phyloP scores from a whole-genome alignment of 208 protist species.

The Acanthamoeba royreba region DNA sequence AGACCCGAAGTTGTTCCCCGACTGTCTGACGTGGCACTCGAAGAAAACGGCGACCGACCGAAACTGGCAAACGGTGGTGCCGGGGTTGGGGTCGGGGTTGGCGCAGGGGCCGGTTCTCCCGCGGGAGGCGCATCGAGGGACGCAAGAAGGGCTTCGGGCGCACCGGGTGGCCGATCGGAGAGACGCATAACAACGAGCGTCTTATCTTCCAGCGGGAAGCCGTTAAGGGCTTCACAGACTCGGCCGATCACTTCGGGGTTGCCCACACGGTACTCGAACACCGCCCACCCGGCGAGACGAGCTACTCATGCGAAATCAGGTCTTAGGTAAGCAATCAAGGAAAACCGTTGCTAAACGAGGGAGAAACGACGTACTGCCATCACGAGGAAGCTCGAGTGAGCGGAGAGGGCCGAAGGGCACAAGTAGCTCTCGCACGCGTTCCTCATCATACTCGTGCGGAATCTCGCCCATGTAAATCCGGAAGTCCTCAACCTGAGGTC shows the following conservation, averaged over 20 bases:
- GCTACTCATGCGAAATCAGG: background rate
- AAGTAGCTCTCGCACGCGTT: conserved; percentile 39
- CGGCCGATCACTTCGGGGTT: background rate
- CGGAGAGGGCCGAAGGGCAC: background rate
- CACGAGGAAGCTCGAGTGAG: background rate
- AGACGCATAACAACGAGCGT: conserved; percentile 4
- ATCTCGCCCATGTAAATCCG: conserved; percentile 33
- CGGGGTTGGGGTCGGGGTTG: background rate
- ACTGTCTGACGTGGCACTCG: no score
- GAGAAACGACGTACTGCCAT: background rate
- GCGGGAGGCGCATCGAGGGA: background rate
- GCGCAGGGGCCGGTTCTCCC: background rate
- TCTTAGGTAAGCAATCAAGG: background rate
- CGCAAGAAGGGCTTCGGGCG: background rate
- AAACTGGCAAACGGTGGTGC: background rate
- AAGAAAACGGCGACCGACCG: background rate
- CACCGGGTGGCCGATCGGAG: background rate
- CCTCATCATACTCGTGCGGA: background rate
- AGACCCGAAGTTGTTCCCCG: no score
- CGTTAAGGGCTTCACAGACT: background rate
- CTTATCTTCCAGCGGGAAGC: conserved; percentile 20
- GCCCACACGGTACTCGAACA: background rate
- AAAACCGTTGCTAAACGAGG: background rate
- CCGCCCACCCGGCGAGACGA: background rate
- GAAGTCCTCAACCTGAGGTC: background rate